Base-by-base conservation (phyloP, 2,329 filamentous ascomycete species). In the Cytospora paraplurivora region DNA sequence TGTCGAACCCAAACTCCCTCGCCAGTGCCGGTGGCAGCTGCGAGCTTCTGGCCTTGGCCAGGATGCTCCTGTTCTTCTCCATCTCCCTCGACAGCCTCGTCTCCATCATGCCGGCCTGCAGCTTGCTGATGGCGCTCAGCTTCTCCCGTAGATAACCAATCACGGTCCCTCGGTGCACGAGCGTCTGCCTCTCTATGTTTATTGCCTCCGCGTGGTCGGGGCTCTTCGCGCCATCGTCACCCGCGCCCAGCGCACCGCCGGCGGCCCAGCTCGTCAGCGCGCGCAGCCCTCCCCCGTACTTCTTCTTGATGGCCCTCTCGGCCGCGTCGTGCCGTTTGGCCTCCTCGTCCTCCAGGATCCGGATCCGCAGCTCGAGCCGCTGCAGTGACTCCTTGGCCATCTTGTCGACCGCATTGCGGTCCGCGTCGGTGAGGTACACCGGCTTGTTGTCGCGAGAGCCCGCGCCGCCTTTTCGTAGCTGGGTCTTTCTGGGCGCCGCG, bases 101-200 rank as follows among this genome's bases (percentile, higher is more conserved):
- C 78, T 97, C 93, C 83, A 98, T 97, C 92, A 98, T 97, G 57
- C 84, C 85, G 70, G 92, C 88, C 79, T 98, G 94, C 67, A 89
- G 87, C 70, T 86, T 83, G 50, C 90, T 89, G 62, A 89, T 93
- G 68, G 86, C 82, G 76, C 95, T 90, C 67, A 98, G 77, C 71
- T 87, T 84, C 72, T 89, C 84, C 67, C 91, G 83, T 71, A 99
- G 74, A 69, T 89, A 93, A 88, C 90, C 94, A 12, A 98, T 78
- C 53, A 99, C 87, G 67, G 89, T 89, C 71, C 96, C 93, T 59
- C 93, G 81, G 69, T 96, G 90, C 56, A 85, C 83, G 57, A 84
- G 87, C 7, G 90, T 76, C 49, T 85, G 86, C 67, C 86, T 86
- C 62, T 87, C 86, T 64, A 81, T 84, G 7, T 86, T 89, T 73